Base-by-base conservation (phyloP, 202 grass and related monocot species). In the Cymbopogon flexuosus region DNA sequence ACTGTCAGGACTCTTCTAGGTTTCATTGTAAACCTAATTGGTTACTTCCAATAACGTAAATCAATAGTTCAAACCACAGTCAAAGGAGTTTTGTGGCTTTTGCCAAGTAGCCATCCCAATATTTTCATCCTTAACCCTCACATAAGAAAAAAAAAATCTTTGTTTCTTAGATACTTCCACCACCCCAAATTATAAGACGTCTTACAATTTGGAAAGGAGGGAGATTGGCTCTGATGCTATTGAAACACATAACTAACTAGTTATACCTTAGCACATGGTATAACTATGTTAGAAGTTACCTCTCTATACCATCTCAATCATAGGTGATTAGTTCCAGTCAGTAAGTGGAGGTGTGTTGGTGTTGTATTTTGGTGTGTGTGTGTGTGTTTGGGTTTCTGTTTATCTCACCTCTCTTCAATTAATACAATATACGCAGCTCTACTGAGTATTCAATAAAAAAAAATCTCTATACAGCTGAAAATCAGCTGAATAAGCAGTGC, bases 1-100 rank as follows among this genome's bases (percentile, higher is more conserved):
- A 79, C 18, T 40, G 43, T 81, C 51, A 29, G 37, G 8, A 66
- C 30, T 91, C 78, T 19, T 21, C 52, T 56, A 56, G 18, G 6
- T 21, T 56, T 56, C 51, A 21, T 21, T 7, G 2, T 56, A 56
- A 21, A 56, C 18, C 6, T 56, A 56, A 21, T 19, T 56, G n/a
- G 52, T 57, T 21, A 56, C 51, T 21, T 22, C n/a, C 7, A 57
- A 57, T 57, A 21, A 57, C 8, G 0, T 57, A 57, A 57, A 56
- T 56, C 51, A 56, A 57, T 10, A 57, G 52, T 22, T 57, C 52
- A 57, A 57, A 57, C n/a, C n/a, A 0, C 52, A 57, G 8, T 57
- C n/a, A 57, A 19, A 56, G n/a, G 8, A 57, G 52, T 57, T 57
- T 57, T 3, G 8, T 57, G n/a, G 52, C 6, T 57, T 73, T 4